Base-by-base conservation (phyloP, 108 stramenopile genomes). In the Cyclotella cryptica region DNA sequence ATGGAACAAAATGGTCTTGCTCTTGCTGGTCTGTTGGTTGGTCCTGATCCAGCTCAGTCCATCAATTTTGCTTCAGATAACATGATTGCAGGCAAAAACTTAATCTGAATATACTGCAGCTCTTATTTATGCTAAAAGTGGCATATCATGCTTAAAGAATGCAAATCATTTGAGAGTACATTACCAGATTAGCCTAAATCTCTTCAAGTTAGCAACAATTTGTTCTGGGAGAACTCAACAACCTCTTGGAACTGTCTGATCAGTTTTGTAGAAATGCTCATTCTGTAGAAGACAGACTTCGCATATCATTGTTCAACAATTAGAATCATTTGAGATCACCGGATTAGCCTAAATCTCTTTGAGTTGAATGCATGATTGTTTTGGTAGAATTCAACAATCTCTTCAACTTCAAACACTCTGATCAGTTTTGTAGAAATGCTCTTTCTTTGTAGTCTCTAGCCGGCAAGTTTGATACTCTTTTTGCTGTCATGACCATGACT, bases 241-340 rank as follows among this genome's bases (percentile, higher is more conserved):
- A 15, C 8, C 28, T 61, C 14, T 18, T 22, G 10, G 35, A 53
- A 39, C 35, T 76, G 7, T 59, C 58, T 17, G 53, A 35, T 10
- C 68, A 76, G 66, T 44, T 76, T 0, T 0, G 13, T 42, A 12
- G 3, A 13, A 27, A 43, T 58, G 75, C 68, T 0, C n/a, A 10
- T 3, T 69, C 62, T 7, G 57, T 76, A 49, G 59, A 69, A 40
- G 75, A 76, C 44, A 69, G 28, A 24, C 68, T n/a, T n/a, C n/a
- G 76, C 2, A 77, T 77, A 26, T 39, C 27, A 27, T 62, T 60
- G 17, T 42, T 77, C n/a, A n/a, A n/a, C n/a, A 35, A 18, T 17
- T 18, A 60, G 41, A 29, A 61, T 15, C 57, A 77, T 42, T 77
- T 69, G 76, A 27, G 49, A 61, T 41, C 71, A 77, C 43, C 46